These are phyloP conservation scores for Naganishia vishniacii DNA, from an alignment of 768 basidiomycete species.

Conservation along the genomic window DNA sequence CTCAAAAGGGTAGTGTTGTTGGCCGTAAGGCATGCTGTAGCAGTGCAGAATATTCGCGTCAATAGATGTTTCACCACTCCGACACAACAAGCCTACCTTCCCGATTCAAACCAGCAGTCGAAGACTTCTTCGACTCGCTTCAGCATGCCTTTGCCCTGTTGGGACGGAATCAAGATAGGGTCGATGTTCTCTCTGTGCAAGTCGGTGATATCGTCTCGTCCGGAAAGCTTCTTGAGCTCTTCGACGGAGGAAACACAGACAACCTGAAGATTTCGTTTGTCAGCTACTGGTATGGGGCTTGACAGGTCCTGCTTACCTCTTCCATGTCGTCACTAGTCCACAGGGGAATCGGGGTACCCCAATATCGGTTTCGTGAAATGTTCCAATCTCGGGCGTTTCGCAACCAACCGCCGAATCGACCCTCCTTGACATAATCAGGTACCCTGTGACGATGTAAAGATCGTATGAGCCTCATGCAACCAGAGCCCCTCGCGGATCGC, in stretches of 20 bases:
- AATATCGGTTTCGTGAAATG: conserved; percentile 95
- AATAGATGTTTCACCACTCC: too few relatives aligned
- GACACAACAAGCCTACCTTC: too few relatives aligned
- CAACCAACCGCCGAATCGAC: conserved; percentile 94
- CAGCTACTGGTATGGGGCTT: not conserved
- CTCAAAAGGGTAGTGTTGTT: conserved; percentile 96
- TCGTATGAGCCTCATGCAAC: not conserved
- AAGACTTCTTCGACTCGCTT: conserved; percentile 96
- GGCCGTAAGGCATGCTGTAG: conserved; percentile 93
- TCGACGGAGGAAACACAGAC: conserved; percentile 80
- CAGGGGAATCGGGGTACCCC: conserved; percentile 95
- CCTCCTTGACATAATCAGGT: conserved; percentile 80
- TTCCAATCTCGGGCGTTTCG: conserved; percentile 99
- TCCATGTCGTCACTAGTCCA: conserved; percentile 91
- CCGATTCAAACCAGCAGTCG: conserved; percentile 99
- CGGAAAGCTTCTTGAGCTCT: conserved; percentile 79
- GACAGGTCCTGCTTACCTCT: conserved; percentile 61
- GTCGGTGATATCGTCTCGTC: conserved; percentile 75
- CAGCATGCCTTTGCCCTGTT: conserved; percentile 74
- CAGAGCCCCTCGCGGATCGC: too few relatives aligned
- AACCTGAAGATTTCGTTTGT: conserved; percentile 54
- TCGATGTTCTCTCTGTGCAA: conserved; percentile 92
- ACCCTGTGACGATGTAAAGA: conserved; percentile 57
- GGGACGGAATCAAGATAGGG: conserved; percentile 89
- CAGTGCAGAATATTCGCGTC: too few relatives aligned